Conservation (phyloP, 2,329 filamentous ascomycete genomes). For the Ophiocordyceps camponoti-floridani region DNA sequence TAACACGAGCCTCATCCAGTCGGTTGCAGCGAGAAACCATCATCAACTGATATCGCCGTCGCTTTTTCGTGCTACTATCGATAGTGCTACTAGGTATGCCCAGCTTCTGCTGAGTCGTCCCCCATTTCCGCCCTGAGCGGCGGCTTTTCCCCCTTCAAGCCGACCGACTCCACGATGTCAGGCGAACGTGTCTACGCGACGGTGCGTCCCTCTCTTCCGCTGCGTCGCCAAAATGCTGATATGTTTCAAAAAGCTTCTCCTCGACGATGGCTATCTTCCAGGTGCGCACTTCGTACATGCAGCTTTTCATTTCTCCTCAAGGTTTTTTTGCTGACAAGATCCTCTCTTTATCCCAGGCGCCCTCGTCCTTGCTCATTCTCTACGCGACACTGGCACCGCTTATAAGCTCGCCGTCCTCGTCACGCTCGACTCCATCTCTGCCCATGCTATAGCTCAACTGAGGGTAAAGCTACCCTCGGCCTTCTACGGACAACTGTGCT, state of each 20-base stretch:
- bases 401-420: conserved; percentile 77
- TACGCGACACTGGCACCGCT: conserved; percentile 74
- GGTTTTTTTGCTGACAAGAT: background rate
- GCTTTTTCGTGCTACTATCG: background rate
- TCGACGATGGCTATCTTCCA: conserved; percentile 85
- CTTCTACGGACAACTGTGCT: background rate
- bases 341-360: conserved; percentile 42
- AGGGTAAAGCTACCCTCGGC: conserved; percentile 33
- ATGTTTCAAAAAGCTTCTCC: conserved; percentile 55
- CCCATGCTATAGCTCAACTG: conserved; percentile 60
- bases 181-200: conserved; percentile 38
- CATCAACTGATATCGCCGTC: background rate
- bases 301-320: background rate
- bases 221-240: background rate
- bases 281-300: conserved; percentile 32
- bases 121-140: background rate
- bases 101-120: background rate
- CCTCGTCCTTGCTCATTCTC: conserved; percentile 80
- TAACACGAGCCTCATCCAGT: background rate
- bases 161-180: background rate
- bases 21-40: background rate
- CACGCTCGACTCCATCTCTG: conserved; percentile 61
- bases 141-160: background rate
- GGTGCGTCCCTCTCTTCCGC: conserved; percentile 19
- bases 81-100: background rate